Evolutionary conservation across 805 yeast species (phyloP).

Genomic region (Candida manassasensis): DNA sequence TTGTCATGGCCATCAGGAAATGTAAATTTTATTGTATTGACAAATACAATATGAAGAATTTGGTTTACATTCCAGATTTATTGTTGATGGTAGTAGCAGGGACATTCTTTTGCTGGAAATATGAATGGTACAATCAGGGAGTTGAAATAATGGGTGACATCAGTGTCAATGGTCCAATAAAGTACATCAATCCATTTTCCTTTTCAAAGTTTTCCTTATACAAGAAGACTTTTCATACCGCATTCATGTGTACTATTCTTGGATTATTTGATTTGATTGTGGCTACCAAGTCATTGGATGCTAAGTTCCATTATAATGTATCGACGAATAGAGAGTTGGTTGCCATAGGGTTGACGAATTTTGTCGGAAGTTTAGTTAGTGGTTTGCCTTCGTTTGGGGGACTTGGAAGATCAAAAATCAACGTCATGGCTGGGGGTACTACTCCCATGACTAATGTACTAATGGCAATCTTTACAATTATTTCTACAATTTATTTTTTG

Average conservation of each 20-base stretch:
- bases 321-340: slow-evolving; percentile 30
- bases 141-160: slow-evolving; percentile 29
- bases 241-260: slow-evolving; percentile 28
- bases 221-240: slow-evolving; percentile 22
- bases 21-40: slow-evolving; percentile 16
- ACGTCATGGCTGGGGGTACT: slow-evolving; percentile 43
- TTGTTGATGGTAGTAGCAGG: slow-evolving; percentile 27
- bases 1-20: slow-evolving; percentile 19
- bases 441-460: slow-evolving; percentile 36
- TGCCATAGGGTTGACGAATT: slow-evolving; percentile 28
- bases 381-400: slow-evolving; percentile 36
- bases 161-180: slow-evolving; percentile 3
- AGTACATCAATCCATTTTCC: slow-evolving; percentile 20
- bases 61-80: slow-evolving; percentile 29
- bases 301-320: slow-evolving; percentile 27
- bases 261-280: slow-evolving; percentile 35
- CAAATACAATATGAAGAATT: slow-evolving; percentile 12
- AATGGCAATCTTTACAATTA: slow-evolving; percentile 24
- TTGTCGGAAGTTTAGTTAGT: slow-evolving; percentile 24
- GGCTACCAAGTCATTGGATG: slow-evolving; percentile 28
- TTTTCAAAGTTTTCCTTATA: slow-evolving; percentile 16
- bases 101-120: slow-evolving; percentile 21
- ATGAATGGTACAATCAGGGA: slow-evolving; percentile 22
- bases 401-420: slow-evolving; percentile 31
- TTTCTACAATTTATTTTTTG: slow-evolving; percentile 22